Evolutionary conservation across 177 flowering plant genomes (phyloP).

Genomic region (Vitis hybrid): DNA sequence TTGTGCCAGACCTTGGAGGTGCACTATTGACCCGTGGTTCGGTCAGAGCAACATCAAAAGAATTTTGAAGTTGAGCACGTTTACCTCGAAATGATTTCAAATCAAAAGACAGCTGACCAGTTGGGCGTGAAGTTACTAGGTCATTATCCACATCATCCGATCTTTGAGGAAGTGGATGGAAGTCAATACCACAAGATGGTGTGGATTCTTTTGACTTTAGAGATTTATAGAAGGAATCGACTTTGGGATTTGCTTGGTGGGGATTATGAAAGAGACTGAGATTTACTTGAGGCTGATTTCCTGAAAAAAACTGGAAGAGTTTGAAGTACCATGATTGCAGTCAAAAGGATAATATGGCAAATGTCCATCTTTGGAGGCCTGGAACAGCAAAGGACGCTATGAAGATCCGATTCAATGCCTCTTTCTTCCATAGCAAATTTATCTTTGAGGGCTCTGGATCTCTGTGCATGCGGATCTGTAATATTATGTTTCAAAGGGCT

Average conservation of each 20-base stretch:
- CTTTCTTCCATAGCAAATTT: conserved; percentile 33
- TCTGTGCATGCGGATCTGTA: conserved; percentile 17
- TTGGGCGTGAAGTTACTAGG: conserved; percentile 13
- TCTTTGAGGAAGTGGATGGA: conserved; percentile 86
- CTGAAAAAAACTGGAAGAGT: conserved; percentile 61
- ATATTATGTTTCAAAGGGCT: conserved; percentile 5
- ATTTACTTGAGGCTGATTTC: conserved; percentile 53
- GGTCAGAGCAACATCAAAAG: conserved; percentile 16
- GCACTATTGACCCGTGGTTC: conserved; percentile 14
- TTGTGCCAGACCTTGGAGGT: conserved; percentile 8
- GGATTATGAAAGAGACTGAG: conserved; percentile 49
- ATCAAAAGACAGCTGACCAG: conserved; percentile 12
- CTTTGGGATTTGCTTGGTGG: conserved; percentile 26
- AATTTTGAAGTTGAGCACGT: conserved; percentile 17
- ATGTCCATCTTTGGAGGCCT: conserved; percentile 52
- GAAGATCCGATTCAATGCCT: conserved; percentile 52
- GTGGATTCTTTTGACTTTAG: conserved; percentile 32
- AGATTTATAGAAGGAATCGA: conserved; percentile 24
- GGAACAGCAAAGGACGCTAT: conserved; percentile 91
- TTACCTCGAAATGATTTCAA: conserved; percentile 28
- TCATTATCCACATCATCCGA: conserved; percentile 35
- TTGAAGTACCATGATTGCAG: conserved; percentile 30
- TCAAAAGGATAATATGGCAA: conserved; percentile 47
- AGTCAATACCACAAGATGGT: conserved; percentile 50
- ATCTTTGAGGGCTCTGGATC: conserved; percentile 22